Conservation (phyloP, 2,329 filamentous ascomycete genomes). For the Zymoseptoria brevis region DNA sequence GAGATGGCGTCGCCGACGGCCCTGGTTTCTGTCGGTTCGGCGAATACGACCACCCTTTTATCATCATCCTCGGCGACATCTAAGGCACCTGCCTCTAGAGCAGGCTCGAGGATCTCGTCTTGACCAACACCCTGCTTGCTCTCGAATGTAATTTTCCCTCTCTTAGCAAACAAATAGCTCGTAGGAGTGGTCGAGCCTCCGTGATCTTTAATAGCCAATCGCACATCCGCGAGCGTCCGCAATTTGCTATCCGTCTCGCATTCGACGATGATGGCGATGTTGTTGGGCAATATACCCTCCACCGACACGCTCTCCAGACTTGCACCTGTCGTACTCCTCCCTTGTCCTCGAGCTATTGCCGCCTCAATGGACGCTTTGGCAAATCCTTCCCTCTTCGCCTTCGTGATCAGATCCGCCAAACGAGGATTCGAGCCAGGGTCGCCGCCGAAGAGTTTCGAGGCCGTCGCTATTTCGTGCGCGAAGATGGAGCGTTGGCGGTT, state of each 20-base stretch:
- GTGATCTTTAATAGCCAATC: conserved; percentile 60
- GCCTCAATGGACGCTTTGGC: conserved; percentile 78
- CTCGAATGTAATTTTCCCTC: conserved; percentile 66
- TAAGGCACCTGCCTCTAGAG: conserved; percentile 75
- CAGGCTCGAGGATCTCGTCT: conserved; percentile 69
- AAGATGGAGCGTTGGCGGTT: conserved; percentile 61
- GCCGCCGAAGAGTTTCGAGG: conserved; percentile 70
- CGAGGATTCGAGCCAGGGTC: conserved; percentile 67
- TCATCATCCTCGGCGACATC: conserved; percentile 62
- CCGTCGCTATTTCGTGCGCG: conserved; percentile 63
- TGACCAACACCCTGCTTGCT: conserved; percentile 48
- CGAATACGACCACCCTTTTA: conserved; percentile 64
- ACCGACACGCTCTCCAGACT: conserved; percentile 69
- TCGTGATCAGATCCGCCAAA: conserved; percentile 62
- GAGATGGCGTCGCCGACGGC: conserved; percentile 57
- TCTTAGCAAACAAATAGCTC: conserved; percentile 76
- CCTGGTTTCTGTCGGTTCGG: conserved; percentile 57
- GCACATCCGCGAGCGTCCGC: conserved; percentile 65
- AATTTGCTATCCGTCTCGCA: conserved; percentile 75
- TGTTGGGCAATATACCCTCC: conserved; percentile 71
- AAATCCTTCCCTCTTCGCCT: conserved; percentile 77
- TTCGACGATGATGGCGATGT: conserved; percentile 70
- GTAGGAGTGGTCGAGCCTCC: conserved; percentile 66
- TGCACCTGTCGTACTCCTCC: conserved; percentile 64
- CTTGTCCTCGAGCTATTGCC: conserved; percentile 82